Conservation (phyloP, 1,284 basidiomycete species). For the Cutaneotrichosporon sp. region DNA sequence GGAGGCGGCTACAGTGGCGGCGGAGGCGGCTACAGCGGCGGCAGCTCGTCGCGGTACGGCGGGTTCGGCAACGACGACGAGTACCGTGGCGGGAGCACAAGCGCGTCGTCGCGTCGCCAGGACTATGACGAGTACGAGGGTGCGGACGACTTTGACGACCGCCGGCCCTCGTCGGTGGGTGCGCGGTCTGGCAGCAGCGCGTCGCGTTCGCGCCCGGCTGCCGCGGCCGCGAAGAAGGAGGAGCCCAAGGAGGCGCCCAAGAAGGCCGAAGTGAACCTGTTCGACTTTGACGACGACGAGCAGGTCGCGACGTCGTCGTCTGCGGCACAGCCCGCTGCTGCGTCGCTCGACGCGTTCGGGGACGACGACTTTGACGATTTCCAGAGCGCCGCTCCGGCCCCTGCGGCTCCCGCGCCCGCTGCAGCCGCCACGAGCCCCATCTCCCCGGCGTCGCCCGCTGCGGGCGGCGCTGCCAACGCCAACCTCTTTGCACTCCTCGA, state of each 20-base stretch:
- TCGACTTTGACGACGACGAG: slow-evolving; percentile 68
- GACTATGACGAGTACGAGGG: slow-evolving; percentile 86
- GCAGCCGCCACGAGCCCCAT: slow-evolving; percentile 16
- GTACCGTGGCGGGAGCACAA: slow-evolving; percentile 12
- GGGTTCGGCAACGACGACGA: slow-evolving; percentile 26
- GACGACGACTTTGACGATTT: slow-evolving; percentile 87
- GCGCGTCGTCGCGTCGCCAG: slow-evolving; percentile 5
- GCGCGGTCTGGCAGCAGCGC: background rate
- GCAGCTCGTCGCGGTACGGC: slow-evolving; percentile 24
- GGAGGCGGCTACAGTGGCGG: background rate
- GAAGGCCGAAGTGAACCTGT: slow-evolving; percentile 57
- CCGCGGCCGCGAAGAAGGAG: slow-evolving; percentile 51
- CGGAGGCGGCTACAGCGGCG: slow-evolving; percentile 1
- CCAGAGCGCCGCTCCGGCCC: slow-evolving; percentile 65
- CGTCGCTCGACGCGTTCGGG: slow-evolving; percentile 16
- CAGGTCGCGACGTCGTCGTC: slow-evolving; percentile 20
- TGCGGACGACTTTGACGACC: slow-evolving; percentile 76
- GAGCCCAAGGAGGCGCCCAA: slow-evolving; percentile 40
- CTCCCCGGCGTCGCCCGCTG: slow-evolving; percentile 1
- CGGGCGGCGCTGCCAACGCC: slow-evolving; percentile 29
- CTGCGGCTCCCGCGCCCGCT: slow-evolving; percentile 21
- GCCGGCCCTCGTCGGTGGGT: slow-evolving; percentile 22
- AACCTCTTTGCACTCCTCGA: slow-evolving; percentile 54
- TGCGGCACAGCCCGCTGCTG: slow-evolving; percentile 23
- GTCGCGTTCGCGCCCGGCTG: slow-evolving; percentile 7